Percentiles rank a stretch among this genome's conserved stretches.
These are phyloP conservation scores for Meripilus lineatus DNA, from an alignment of 1,284 basidiomycete genomes.

Conservation along the genomic window DNA sequence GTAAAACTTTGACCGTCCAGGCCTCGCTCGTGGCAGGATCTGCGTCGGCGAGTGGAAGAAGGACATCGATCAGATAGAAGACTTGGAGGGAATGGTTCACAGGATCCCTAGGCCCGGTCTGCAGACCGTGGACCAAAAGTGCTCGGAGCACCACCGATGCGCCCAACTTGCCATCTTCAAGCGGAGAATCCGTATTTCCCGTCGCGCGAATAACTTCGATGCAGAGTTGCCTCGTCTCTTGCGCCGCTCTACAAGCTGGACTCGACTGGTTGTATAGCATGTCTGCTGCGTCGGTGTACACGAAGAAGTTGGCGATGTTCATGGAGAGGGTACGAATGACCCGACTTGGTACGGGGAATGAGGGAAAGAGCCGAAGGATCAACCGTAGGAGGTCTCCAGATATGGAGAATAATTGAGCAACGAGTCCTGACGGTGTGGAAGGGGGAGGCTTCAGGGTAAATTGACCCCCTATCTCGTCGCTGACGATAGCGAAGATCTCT, in stretches of 20 bases:
- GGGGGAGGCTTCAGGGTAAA: constrained; percentile 38
- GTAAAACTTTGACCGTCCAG: constrained; percentile 55
- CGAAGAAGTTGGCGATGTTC: constrained; percentile 50
- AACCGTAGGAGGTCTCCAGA: constrained; percentile 51
- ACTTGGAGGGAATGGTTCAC: constrained; percentile 50
- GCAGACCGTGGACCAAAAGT: constrained; percentile 45
- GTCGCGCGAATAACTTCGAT: constrained; percentile 42
- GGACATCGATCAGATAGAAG: constrained; percentile 48
- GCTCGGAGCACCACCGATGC: constrained; percentile 46
- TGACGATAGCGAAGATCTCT: constrained; percentile 43
- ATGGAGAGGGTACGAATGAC: constrained; percentile 38
- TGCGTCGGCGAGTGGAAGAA: constrained; percentile 42
- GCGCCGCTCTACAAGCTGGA: constrained; percentile 37
- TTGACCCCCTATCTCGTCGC: constrained; percentile 45
- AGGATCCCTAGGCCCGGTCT: constrained; percentile 43
- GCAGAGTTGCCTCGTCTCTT: constrained; percentile 43
- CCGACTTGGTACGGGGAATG: constrained; percentile 46
- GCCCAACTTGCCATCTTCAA: constrained; percentile 34
- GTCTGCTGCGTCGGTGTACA: constrained; percentile 46
- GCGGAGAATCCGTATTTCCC: constrained; percentile 27
- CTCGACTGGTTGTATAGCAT: constrained; percentile 36
- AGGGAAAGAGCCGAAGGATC: constrained; percentile 38
- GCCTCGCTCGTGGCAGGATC: constrained; percentile 24
- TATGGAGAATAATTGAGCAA: constrained; percentile 50
- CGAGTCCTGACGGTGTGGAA: constrained; percentile 30